Conservation (phyloP, 768 basidiomycete genomes). For the Mycena maculata region DNA sequence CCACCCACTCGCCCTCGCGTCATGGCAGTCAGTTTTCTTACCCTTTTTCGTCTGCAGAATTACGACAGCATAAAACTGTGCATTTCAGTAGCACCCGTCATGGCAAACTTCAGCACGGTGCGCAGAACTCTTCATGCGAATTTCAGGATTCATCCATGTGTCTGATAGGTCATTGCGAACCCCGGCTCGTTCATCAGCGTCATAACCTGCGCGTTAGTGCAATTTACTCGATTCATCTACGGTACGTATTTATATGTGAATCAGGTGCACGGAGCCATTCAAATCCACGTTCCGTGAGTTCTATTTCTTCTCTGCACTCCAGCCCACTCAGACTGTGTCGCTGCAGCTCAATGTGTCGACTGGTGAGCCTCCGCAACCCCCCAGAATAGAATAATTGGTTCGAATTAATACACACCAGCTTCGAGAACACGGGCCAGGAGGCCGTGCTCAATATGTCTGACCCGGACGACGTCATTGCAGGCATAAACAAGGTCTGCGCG, state of each 20-base stretch:
- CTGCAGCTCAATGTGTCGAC: constrained; percentile 71
- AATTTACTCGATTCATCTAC: not conserved
- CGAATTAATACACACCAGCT: constrained; percentile 51
- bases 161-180: constrained; percentile 67
- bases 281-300: constrained; percentile 43
- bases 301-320: constrained; percentile 39
- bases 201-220: constrained; percentile 49
- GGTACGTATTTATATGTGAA: constrained; percentile 46
- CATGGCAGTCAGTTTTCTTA: not conserved
- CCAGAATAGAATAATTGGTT: not conserved
- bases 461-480: constrained; percentile 60
- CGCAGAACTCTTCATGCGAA: not conserved
- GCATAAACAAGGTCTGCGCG: constrained; percentile 64
- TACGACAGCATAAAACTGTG: constrained; percentile 68
- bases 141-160: not conserved
- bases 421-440: constrained; percentile 68
- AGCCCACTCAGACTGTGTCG: constrained; percentile 41
- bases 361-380: constrained; percentile 55
- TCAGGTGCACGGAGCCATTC: constrained; percentile 65
- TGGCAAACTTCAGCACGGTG: constrained; percentile 69
- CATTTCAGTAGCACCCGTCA: constrained; percentile 65
- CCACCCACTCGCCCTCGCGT: not conserved
- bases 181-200: constrained; percentile 71
- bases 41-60: constrained; percentile 44
- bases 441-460: constrained; percentile 59